These are phyloP conservation scores for Salix arbutifolia DNA, from an alignment of 345 rosid genomes.

Conservation along the genomic window DNA sequence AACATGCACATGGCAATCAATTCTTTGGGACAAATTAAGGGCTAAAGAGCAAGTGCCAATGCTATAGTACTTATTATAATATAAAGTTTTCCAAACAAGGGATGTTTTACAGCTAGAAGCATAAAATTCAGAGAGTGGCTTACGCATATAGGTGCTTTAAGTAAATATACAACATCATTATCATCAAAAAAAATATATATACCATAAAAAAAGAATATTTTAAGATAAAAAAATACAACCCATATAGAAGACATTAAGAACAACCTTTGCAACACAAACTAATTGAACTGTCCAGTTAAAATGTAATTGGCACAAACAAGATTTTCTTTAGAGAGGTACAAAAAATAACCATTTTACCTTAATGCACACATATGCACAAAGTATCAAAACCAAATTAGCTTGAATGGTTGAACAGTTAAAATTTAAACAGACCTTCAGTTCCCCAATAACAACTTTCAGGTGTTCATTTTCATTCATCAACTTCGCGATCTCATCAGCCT, in stretches of 20 bases:
- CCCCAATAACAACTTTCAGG: conserved; percentile 66
- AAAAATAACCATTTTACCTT: not conserved
- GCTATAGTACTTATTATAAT: not conserved
- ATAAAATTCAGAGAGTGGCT: not conserved
- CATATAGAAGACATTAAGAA: not conserved
- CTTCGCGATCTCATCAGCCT: conserved; percentile 97
- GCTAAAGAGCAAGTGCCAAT: not conserved
- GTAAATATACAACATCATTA: not conserved
- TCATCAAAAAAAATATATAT: not conserved
- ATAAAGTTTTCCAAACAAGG: not conserved
- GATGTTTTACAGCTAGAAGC: not conserved
- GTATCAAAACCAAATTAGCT: not conserved
- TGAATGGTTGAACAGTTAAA: conserved; percentile 7
- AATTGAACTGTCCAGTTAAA: not conserved
- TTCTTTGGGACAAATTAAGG: not conserved
- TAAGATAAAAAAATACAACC: not conserved
- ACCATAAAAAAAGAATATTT: not conserved
- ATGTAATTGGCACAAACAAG: not conserved
- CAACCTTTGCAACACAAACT: not conserved
- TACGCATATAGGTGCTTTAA: not conserved
- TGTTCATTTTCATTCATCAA: conserved; percentile 96
- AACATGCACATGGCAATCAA: not conserved
- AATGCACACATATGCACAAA: not conserved
- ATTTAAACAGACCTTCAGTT: conserved; percentile 66
- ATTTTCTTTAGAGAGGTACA: not conserved